A percentile compares a stretch with the other conserved stretches of the same genome.
These are phyloP conservation scores for Zancudomyces culisetae DNA, from an alignment of 371 early-diverging fungal genomes.

Conservation along the genomic window DNA sequence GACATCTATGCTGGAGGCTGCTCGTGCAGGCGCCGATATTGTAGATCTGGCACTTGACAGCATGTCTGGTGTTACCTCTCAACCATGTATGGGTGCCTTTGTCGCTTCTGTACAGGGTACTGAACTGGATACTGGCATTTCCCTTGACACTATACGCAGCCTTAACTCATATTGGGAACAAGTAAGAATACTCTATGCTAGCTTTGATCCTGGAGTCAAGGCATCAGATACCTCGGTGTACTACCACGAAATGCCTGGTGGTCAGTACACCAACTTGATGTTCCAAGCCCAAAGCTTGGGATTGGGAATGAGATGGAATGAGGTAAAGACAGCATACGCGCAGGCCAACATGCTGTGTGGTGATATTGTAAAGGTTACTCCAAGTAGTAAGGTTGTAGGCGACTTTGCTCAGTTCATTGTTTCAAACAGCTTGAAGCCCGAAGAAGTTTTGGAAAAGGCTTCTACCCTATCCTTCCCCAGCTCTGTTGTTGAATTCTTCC, in stretches of 20 bases:
- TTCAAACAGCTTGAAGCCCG: slow-evolving; percentile 49
- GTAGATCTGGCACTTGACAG: slow-evolving; percentile 81
- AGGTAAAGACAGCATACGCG: slow-evolving; percentile 75
- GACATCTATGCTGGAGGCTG: slow-evolving; percentile 79
- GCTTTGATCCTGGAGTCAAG: slow-evolving; percentile 81
- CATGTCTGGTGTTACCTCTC: slow-evolving; percentile 91
- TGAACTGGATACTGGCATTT: slow-evolving; percentile 59
- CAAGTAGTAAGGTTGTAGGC: slow-evolving; percentile 90
- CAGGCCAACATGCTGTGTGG: slow-evolving; percentile 84
- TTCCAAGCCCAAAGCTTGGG: slow-evolving; percentile 89
- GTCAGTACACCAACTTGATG: slow-evolving; percentile 89
- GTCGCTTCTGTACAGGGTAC: slow-evolving; percentile 65
- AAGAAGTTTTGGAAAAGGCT: slow-evolving; percentile 59
- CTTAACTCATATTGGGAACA: slow-evolving; percentile 93
- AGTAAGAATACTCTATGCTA: slow-evolving; percentile 74
- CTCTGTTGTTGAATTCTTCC: slow-evolving; percentile 88
- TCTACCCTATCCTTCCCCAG: slow-evolving; percentile 69
- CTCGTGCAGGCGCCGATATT: slow-evolving; percentile 86
- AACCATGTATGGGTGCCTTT: slow-evolving; percentile 90
- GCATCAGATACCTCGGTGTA: slow-evolving; percentile 79
- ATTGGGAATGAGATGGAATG: slow-evolving; percentile 78
- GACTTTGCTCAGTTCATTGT: slow-evolving; percentile 95
- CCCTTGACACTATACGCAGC: slow-evolving; percentile 47
- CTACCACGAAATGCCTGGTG: slow-evolving; percentile 91
- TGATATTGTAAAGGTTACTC: slow-evolving; percentile 91